phyloP scores from a whole-genome alignment of 1,284 basidiomycete genomes.

The Cryptococcus sp. region DNA sequence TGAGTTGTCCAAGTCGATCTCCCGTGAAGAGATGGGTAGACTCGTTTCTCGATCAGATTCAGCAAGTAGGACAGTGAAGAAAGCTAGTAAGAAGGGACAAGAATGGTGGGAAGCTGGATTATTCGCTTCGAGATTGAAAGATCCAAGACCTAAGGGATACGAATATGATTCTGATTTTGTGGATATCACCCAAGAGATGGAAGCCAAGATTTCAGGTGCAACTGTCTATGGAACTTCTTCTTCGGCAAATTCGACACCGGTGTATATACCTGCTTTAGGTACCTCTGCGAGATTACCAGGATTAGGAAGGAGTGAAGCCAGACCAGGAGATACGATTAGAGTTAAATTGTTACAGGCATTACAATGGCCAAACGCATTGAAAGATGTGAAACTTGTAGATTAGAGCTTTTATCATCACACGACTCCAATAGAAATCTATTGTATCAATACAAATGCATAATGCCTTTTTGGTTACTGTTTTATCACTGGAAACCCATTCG shows the following conservation, averaged over 20 bases:
- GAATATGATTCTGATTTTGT: conserved; percentile 7
- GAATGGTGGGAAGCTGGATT: conserved; percentile 28
- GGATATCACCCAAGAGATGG: conserved; percentile 16
- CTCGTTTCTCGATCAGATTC: conserved; percentile 16
- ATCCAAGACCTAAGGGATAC: conserved; percentile 3
- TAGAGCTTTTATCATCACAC: not conserved
- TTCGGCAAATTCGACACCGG: conserved; percentile 9
- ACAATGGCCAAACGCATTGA: conserved; percentile 26
- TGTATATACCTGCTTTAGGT: conserved; percentile 18
- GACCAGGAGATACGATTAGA: conserved; percentile 15
- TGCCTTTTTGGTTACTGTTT: not conserved
- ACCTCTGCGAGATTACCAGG: conserved; percentile 11
- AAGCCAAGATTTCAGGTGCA: conserved; percentile 12
- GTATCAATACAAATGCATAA: not conserved
- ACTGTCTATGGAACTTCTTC: conserved; percentile 5
- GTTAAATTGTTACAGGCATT: conserved; percentile 11
- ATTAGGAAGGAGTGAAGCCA: not conserved
- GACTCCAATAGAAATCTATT: not conserved
- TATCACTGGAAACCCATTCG: conserved; percentile 34
- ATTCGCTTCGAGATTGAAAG: conserved; percentile 6
- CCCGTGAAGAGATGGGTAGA: conserved; percentile 18
- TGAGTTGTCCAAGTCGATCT: conserved; percentile 8
- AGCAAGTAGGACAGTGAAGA: conserved; percentile 16
- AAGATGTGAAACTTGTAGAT: conserved; percentile 4
- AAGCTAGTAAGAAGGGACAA: conserved; percentile 11